Base-by-base conservation (phyloP, 257 asterid species). In the Penstemon newberryi region DNA sequence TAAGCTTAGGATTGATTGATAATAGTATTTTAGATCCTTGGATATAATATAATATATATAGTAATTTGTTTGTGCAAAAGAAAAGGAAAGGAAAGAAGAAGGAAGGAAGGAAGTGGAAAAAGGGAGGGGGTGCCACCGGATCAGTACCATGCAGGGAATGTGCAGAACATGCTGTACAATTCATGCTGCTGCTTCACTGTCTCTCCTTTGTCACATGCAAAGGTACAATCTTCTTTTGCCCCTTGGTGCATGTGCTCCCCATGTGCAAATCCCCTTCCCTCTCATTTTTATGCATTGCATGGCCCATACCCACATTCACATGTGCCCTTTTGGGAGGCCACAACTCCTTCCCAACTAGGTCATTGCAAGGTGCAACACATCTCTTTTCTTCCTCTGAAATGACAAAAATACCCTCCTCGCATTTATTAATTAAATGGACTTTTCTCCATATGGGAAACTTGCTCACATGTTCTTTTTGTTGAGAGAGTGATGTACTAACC, bases 111-210 rank as follows among this genome's bases (percentile, higher is more conserved):
- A 53, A 41, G 60, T 68, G 11, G 36, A 2, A 38, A 7, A 59
- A 43, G 36, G 37, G 15, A 5, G 46, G 56, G 61, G 18, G 5
- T 43, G 70, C 38, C 41, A 36, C 11, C 19, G 70, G 50, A 4
- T 41, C 56, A 66, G 65, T 50, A 7, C 61, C 60, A 54, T 78
- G 81, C 78, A 70, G 81, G 81, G 86, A 81, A 81, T 81, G 86
- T 81, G 83, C 74, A 72, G 83, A 78, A 81, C 80, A 78, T 81
- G 83, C 75, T 69, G 75, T 78, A 78, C 83, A 73, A 78, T 63
- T 76, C 60, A 73, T 89, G 87, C 84, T 89, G 87, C 84, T 86
- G 87, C 86, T 80, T 78, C 87, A 83, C 82, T 85, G 87, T 85
- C 85, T 78, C 81, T 33, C 68, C 91, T 77, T 79, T 78, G 71